Conservation (phyloP, 345 rosid genomes). For the Corchorus olitorius region DNA sequence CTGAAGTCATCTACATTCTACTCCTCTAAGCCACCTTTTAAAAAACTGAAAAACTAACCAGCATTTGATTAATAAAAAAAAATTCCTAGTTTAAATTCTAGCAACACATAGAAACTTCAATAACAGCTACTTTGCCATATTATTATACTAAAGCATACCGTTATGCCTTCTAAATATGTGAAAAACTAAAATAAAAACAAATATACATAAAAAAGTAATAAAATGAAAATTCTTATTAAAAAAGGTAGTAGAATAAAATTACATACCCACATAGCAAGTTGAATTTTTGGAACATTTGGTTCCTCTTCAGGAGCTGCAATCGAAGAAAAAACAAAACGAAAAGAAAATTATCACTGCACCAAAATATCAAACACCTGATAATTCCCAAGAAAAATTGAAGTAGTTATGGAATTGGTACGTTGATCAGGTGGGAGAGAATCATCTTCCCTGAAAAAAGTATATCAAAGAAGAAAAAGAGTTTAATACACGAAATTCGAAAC, state of each 20-base stretch:
- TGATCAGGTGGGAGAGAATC: slow-evolving; percentile 59
- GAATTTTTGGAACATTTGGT: slow-evolving; percentile 53
- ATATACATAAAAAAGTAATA: neutral
- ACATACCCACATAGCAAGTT: slow-evolving; percentile 97
- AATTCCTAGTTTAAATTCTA: neutral
- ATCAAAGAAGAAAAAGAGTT: neutral
- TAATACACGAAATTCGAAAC: neutral
- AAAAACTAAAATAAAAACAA: neutral
- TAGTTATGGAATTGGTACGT: slow-evolving; percentile 29
- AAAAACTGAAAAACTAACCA: neutral
- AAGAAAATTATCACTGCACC: slow-evolving; percentile 10
- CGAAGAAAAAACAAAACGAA: neutral
- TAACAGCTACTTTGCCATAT: neutral
- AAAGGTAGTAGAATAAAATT: slow-evolving; percentile 1
- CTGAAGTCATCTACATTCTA: neutral
- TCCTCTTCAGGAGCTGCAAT: slow-evolving; percentile 61
- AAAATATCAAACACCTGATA: slow-evolving; percentile 28
- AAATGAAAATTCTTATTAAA: neutral
- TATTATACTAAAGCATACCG: too few species aligned
- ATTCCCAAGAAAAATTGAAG: neutral
- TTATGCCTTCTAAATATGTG: too few species aligned
- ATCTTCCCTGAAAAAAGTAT: slow-evolving; percentile 46
- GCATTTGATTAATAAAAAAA: neutral
- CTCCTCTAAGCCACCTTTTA: neutral
- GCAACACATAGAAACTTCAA: neutral